These are phyloP conservation scores for Metarhizium anisopliae DNA, from an alignment of 2,329 filamentous ascomycete species.

Conservation along the genomic window DNA sequence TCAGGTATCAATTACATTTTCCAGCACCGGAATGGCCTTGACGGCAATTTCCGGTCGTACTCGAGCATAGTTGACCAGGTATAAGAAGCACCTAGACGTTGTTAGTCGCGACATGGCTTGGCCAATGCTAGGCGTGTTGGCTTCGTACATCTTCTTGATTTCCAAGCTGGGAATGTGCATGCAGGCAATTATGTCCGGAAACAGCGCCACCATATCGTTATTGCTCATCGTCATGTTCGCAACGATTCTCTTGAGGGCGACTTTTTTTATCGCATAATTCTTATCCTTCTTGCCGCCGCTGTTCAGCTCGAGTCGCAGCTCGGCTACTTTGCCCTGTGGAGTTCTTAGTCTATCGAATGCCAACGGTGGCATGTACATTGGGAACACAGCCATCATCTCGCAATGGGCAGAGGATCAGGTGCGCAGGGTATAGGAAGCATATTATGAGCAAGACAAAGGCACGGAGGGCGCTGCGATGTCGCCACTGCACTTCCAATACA, in stretches of 20 bases:
- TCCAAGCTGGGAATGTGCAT: conserved; percentile 93
- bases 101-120: not conserved
- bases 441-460: not conserved
- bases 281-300: conserved; percentile 97
- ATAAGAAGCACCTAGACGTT: conserved; percentile 78
- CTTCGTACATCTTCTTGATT: conserved; percentile 92
- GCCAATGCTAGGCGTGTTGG: not conserved
- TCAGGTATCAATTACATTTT: conserved; percentile 49
- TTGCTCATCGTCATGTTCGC: conserved; percentile 99
- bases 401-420: not conserved
- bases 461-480: not conserved
- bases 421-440: not conserved
- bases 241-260: conserved; percentile 97
- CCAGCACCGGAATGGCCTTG: conserved; percentile 80
- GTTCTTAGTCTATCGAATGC: conserved; percentile 41
- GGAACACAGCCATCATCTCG: conserved; percentile 35
- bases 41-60: conserved; percentile 90
- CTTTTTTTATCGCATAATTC: conserved; percentile 90
- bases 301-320: conserved; percentile 89
- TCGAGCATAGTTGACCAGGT: conserved; percentile 91
- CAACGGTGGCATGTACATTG: conserved; percentile 41
- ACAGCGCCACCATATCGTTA: conserved; percentile 97
- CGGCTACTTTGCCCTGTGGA: conserved; percentile 93
- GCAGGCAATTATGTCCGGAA: conserved; percentile 89
- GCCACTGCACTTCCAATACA: not conserved